Evolutionary conservation across 2,329 filamentous ascomycete genomes (phyloP), one percentile per base, ranked within the genome.

Genomic region (Berkeleyomyces rouxiae): DNA sequence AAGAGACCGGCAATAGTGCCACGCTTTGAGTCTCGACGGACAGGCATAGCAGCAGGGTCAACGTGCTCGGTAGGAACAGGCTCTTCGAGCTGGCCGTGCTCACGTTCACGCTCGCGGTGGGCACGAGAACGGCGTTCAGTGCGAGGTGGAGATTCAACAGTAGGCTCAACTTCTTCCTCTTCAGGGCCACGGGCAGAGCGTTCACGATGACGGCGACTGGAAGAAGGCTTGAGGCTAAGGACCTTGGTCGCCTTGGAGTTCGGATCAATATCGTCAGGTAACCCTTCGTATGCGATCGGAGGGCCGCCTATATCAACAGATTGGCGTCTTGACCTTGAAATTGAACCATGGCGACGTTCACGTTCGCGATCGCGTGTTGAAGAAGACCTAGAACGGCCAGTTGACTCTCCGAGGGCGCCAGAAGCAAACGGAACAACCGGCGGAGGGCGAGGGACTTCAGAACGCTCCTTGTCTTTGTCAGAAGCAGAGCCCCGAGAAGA

Each of bases 231-330:
- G 33, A 81, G 67, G 75, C 90, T 82, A 2, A 93, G 82, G 61
- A 92, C 74, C 72, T 85, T 90, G 40, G 88, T 88, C 37, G 88
- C 89, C 72, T 95, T 95, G 55, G 83, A 79, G 6, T 44, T 58
- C 13, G 33, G 58, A 4, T 59, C 59, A n/a, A 62, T 7, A 9
- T 62, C 60, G 2, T 64, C 63, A 2, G 44, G 46, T 3, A 51
- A 33, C 31, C 46, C 11, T 4, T 44, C 47, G 33, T 61, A 42
- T 10, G 40, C 47, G n/a, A 49, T 37, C 23, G 58, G 11, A 16
- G 49, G 43, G 55, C 53, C 55, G 37, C 76, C 80, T 10, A 66
- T 58, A 61, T 89, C 87, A 13, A 86, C 73, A 0, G 88, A 87
- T 66, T 84, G 79, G 44, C 86, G 84, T 63, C 87, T 81, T 61